Percentiles rank a stretch among this genome's conserved stretches.
Evolutionary conservation across 805 yeast genomes (phyloP).

Genomic region (Wickerhamomyces tratensis): DNA sequence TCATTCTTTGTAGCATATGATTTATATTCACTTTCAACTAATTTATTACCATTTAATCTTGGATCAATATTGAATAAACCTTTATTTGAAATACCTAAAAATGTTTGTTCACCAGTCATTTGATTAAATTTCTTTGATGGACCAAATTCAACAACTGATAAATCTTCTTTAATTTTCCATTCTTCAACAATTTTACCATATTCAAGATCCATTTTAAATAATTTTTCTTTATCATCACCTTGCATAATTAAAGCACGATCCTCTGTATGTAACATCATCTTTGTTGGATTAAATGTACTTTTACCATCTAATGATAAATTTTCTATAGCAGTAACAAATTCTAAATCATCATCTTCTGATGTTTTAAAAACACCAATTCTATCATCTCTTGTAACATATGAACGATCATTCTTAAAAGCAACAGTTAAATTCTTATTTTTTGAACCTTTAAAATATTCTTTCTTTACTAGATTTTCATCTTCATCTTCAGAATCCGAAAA

Average conservation of each 20-base stretch:
- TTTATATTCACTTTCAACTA: constrained; percentile 49
- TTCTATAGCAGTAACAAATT: constrained; percentile 60
- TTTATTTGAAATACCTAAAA: constrained; percentile 58
- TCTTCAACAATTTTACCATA: constrained; percentile 81
- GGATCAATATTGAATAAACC: constrained; percentile 77
- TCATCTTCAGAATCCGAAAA: constrained; percentile 27
- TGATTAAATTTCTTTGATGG: constrained; percentile 72
- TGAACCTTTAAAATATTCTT: constrained; percentile 20
- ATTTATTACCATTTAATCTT: constrained; percentile 46
- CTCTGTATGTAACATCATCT: constrained; percentile 68
- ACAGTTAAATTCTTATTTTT: constrained; percentile 61
- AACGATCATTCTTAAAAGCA: constrained; percentile 59
- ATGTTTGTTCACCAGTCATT: constrained; percentile 61
- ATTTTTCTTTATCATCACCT: constrained; percentile 33
- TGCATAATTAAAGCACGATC: constrained; percentile 65
- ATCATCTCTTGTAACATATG: constrained; percentile 74
- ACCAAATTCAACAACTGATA: constrained; percentile 47
- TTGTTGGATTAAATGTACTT: constrained; percentile 38
- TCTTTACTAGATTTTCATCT: constrained; percentile 21
- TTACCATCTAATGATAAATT: constrained; percentile 45
- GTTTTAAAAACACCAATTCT: constrained; percentile 73
- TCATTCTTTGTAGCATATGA: constrained; percentile 43
- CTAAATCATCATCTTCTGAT: constrained; percentile 38
- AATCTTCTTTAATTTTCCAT: constrained; percentile 49
- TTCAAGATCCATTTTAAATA: constrained; percentile 72